Evolutionary conservation across 768 basidiomycete species (phyloP).

Genomic region (Lactifluus pinguis): DNA sequence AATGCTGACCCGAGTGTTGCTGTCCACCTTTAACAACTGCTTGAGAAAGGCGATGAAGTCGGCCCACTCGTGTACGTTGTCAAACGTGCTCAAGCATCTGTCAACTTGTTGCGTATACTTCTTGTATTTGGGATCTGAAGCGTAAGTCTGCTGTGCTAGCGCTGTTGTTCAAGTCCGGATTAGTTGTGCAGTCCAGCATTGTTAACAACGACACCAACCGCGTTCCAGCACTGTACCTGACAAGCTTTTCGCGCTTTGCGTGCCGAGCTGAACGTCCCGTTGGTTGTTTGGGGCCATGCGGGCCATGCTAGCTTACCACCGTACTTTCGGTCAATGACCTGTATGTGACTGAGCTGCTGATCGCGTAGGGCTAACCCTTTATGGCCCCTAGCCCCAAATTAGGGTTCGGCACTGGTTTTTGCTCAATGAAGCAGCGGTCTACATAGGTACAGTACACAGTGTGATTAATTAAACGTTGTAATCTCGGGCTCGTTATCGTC

Average conservation of each 20-base stretch:
- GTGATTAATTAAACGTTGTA: background rate
- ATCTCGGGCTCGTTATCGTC: conserved; percentile 33
- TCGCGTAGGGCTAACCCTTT: too few relatives aligned
- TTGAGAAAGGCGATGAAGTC: conserved; percentile 98
- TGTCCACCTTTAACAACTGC: conserved; percentile 74
- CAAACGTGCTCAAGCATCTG: conserved; percentile 85
- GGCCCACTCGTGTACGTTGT: conserved; percentile 97
- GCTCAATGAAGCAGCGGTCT: background rate
- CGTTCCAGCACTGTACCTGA: conserved; percentile 40
- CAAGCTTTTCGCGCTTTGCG: conserved; percentile 12
- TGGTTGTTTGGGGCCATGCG: conserved; percentile 1
- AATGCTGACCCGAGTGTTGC: conserved; percentile 1
- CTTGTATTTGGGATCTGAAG: conserved; percentile 86
- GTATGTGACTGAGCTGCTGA: conserved; percentile 40
- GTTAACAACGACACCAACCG: conserved; percentile 30
- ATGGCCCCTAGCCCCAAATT: conserved; percentile 1
- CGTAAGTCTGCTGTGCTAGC: conserved; percentile 45
- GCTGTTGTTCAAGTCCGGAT: conserved; percentile 26
- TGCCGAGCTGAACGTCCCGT: background rate
- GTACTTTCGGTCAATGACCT: background rate
- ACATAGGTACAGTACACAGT: background rate
- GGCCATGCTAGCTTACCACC: background rate
- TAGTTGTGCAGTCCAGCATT: background rate
- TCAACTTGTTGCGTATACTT: conserved; percentile 92
- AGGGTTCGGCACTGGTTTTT: background rate